A percentile compares a stretch with the other conserved stretches of the same genome.
These are phyloP conservation scores for Mortierella sp. DNA, from an alignment of 371 early-diverging fungal genomes.

Conservation along the genomic window DNA sequence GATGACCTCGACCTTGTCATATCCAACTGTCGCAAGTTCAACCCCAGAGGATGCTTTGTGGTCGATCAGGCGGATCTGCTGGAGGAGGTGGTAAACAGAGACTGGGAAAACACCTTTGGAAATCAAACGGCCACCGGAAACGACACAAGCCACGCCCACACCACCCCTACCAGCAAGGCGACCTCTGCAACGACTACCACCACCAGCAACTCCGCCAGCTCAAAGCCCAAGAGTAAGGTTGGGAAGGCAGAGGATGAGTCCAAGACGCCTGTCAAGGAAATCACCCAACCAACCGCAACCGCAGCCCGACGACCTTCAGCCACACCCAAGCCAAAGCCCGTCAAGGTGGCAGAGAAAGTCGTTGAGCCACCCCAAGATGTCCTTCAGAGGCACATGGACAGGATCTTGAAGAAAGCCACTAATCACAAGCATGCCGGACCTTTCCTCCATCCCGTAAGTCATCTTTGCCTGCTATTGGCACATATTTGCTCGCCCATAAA, in stretches of 20 bases:
- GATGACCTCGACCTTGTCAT: slow-evolving; percentile 73
- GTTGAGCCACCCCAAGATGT: slow-evolving; percentile 46
- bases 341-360: slow-evolving; percentile 31
- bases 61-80: slow-evolving; percentile 64
- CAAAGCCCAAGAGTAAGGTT: slow-evolving; percentile 40
- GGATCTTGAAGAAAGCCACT: slow-evolving; percentile 60
- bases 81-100: slow-evolving; percentile 62
- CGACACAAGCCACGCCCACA: background rate
- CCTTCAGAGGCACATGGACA: slow-evolving; percentile 46
- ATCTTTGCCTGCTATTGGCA: background rate
- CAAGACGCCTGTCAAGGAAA: slow-evolving; percentile 4
- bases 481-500: background rate
- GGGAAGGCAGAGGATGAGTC: slow-evolving; percentile 16
- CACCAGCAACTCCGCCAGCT: background rate
- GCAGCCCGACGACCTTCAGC: slow-evolving; percentile 25
- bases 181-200: background rate
- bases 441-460: slow-evolving; percentile 64
- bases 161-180: background rate
- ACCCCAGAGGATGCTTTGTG: slow-evolving; percentile 64
- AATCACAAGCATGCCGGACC: slow-evolving; percentile 61
- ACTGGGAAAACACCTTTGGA: slow-evolving; percentile 61
- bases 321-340: slow-evolving; percentile 36
- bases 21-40: slow-evolving; percentile 69
- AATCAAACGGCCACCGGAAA: background rate
- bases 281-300: background rate